phyloP scores from a whole-genome alignment of 2,329 filamentous ascomycete genomes.

The Chrysoporthe austroafricana region DNA sequence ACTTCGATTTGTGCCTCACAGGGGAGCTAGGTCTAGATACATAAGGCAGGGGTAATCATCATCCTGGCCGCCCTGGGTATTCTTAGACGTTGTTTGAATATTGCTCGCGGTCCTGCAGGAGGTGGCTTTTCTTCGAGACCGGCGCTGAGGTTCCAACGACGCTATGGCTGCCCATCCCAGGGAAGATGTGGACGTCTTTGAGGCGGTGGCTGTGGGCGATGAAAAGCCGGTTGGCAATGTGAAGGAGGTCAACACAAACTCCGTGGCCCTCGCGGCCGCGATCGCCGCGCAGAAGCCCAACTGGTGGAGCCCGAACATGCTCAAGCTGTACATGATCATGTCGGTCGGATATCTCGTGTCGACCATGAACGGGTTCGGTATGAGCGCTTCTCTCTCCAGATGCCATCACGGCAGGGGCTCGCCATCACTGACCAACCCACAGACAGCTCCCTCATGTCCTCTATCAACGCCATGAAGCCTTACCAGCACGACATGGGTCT shows the following conservation, averaged over 20 bases:
- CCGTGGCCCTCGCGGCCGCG: constrained; percentile 41
- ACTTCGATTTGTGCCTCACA: background rate
- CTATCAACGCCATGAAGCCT: constrained; percentile 56
- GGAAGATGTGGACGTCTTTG: constrained; percentile 21
- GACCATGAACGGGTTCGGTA: constrained; percentile 58
- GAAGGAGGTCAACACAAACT: constrained; percentile 42
- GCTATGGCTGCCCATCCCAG: constrained; percentile 13
- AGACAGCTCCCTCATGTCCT: constrained; percentile 57
- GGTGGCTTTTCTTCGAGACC: background rate
- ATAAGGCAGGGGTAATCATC: background rate
- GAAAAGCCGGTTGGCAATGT: constrained; percentile 36
- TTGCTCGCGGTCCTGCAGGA: background rate
- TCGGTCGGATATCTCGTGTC: constrained; percentile 46
- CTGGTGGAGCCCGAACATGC: constrained; percentile 40
- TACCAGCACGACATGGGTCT: constrained; percentile 55
- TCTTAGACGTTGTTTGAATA: background rate
- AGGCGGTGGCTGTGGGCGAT: constrained; percentile 15
- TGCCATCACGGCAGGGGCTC: background rate
- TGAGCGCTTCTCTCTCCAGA: background rate
- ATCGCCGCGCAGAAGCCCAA: constrained; percentile 41
- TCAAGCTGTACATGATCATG: constrained; percentile 45
- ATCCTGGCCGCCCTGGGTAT: background rate
- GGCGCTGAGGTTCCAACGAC: background rate
- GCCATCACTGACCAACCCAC: background rate
- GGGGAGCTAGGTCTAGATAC: background rate